These are phyloP conservation scores for Coemansia sp. DNA, from an alignment of 192 early-diverging fungal genomes.

Conservation along the genomic window DNA sequence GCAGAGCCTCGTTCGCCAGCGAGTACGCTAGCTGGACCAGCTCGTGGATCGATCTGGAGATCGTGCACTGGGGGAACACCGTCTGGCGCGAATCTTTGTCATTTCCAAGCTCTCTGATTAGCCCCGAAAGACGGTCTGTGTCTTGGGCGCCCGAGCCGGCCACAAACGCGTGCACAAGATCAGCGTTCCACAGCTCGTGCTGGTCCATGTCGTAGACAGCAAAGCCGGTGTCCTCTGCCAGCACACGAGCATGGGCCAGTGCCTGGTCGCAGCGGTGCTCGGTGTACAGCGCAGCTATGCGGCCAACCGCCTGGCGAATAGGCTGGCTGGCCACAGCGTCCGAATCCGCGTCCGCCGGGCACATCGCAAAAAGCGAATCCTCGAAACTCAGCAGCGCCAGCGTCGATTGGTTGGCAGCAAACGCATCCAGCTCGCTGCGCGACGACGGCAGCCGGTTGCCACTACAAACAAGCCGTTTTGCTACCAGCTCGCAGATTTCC, in stretches of 20 bases:
- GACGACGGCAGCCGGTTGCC: conserved; percentile 12
- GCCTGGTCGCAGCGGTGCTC: conserved; percentile 21
- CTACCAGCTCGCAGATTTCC: not conserved
- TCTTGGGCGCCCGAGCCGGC: not conserved
- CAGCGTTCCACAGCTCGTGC: conserved; percentile 31
- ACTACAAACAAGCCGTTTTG: not conserved
- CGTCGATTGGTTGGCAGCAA: conserved; percentile 6
- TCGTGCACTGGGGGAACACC: not conserved
- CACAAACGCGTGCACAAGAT: conserved; percentile 8
- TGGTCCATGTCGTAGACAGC: conserved; percentile 5
- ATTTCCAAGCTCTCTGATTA: not conserved
- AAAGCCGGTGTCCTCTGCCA: conserved; percentile 25
- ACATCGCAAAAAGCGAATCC: conserved; percentile 10
- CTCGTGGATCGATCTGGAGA: not conserved
- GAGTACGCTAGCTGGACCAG: not conserved
- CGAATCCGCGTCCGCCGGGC: not conserved
- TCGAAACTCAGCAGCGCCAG: conserved; percentile 24
- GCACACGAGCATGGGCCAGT: conserved; percentile 11
- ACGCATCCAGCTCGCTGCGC: conserved; percentile 9
- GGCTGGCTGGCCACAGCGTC: conserved; percentile 1
- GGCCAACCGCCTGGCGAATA: conserved; percentile 15
- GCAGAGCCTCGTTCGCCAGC: not conserved
- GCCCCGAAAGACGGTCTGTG: not conserved
- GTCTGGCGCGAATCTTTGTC: not conserved
- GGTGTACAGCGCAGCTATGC: conserved; percentile 24